Evolutionary conservation across 495 filamentous ascomycete genomes (phyloP), one percentile per base, ranked within the genome.

Genomic region (Neurospora sp.): DNA sequence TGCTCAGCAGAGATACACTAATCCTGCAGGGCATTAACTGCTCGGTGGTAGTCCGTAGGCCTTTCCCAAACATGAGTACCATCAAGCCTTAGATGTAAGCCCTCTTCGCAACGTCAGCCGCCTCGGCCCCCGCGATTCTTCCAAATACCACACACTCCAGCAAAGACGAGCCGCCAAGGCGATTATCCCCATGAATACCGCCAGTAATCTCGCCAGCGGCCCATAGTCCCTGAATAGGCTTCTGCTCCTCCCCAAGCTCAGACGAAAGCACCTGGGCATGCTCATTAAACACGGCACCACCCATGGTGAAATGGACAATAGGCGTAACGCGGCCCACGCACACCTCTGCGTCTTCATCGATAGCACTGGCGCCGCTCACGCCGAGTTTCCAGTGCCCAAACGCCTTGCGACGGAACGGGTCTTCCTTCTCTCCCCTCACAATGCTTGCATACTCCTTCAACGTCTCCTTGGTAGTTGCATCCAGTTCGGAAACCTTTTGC

Each of bases 111-210:
- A 35, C 23, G 0, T 35, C 54, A 14, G 40, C 60, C 12, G 49
- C 44, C 23, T 77, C 74, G 5, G 84, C 87, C 0, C 88, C 89
- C 0, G 88, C 87, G 70, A 86, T 86, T 70, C 86, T 78, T 2
- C 88, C 89, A 82, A 89, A 91, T 1, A 91, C 86, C 4, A 87
- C 87, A 82, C 89, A 88, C 74, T 89, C 87, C 12, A 89, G 77
- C 70, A 89, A 75, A 14, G 83, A 85, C 31, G 82, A 85, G 4
- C 87, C 86, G 20, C 87, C 87, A 0, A 89, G 76, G 42, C 87
- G 79, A 74, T 89, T 89, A 39, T 85, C 85, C 0, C 87, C 87
- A 74, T 88, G 87, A 46, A 89, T 79, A n/a, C 87, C 87, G 0
- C 87, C 87, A 5, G 85, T 87, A 35, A 88, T 84, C 79, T 88